A percentile compares a stretch with the other conserved stretches of the same genome.
Evolutionary conservation across 805 yeast genomes (phyloP).

Genomic region (Peterozyma xylosa): DNA sequence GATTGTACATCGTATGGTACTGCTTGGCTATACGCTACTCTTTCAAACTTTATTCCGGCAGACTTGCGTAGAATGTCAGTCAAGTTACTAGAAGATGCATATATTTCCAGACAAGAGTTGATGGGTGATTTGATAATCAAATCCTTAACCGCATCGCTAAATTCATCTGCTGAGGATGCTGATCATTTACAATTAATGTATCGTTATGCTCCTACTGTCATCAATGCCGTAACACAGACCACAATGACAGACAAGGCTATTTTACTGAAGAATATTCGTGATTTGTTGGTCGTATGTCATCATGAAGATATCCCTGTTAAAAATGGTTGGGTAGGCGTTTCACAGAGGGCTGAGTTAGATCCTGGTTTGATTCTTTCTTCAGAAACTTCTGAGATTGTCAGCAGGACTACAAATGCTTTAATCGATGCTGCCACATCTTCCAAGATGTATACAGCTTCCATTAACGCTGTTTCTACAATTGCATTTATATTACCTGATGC

Average conservation of each 20-base stretch:
- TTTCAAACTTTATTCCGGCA: constrained; percentile 31
- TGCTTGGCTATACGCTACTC: constrained; percentile 39
- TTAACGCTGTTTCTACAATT: constrained; percentile 37
- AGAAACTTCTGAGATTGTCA: constrained; percentile 18
- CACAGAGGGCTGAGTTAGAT: constrained; percentile 51
- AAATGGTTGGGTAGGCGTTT: constrained; percentile 74
- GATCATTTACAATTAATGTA: constrained; percentile 16
- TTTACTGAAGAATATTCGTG: constrained; percentile 25
- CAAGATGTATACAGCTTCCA: constrained; percentile 44
- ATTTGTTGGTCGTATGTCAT: constrained; percentile 37
- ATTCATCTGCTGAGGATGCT: constrained; percentile 11
- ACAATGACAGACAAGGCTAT: constrained; percentile 14
- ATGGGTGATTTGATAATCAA: constrained; percentile 35
- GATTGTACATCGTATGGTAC: constrained; percentile 27
- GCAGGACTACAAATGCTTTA: constrained; percentile 10
- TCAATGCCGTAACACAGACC: constrained; percentile 28
- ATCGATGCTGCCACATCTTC: constrained; percentile 23
- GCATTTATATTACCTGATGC: constrained; percentile 55
- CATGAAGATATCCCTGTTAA: constrained; percentile 26
- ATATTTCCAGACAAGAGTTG: constrained; percentile 25
- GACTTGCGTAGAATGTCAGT: constrained; percentile 27
- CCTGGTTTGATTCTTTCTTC: constrained; percentile 48
- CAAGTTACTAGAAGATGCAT: constrained; percentile 22
- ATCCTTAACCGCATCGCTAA: constrained; percentile 22
- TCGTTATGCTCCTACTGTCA: constrained; percentile 25